phyloP scores from a whole-genome alignment of 2,329 filamentous ascomycete species.

The Huntiella abstrusa region DNA sequence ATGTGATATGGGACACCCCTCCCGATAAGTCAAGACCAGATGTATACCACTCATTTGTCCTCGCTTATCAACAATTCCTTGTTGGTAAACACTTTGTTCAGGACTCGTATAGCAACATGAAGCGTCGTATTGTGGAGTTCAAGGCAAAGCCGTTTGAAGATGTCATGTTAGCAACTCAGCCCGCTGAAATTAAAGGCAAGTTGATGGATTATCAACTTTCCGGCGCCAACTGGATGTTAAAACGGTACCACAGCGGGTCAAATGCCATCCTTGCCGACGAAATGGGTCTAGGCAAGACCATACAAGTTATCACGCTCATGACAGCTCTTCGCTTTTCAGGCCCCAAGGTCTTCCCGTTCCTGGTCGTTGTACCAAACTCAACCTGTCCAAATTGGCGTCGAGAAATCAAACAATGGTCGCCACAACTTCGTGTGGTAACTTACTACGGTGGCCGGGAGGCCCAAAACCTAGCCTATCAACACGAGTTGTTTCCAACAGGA shows the following conservation, averaged over 20 bases:
- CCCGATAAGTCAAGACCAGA: constrained; percentile 44
- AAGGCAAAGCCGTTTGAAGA: constrained; percentile 41
- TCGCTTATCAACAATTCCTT: constrained; percentile 75
- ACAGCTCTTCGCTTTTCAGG: constrained; percentile 48
- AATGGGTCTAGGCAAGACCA: constrained; percentile 95
- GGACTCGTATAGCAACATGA: constrained; percentile 39
- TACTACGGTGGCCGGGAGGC: constrained; percentile 67
- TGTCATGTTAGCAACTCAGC: constrained; percentile 50
- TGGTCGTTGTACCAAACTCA: constrained; percentile 84
- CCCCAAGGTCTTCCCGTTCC: constrained; percentile 69
- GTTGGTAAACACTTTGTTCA: constrained; percentile 51
- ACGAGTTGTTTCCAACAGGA: constrained; percentile 64
- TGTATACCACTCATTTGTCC: constrained; percentile 60
- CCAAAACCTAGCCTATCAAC: constrained; percentile 57
- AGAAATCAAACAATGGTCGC: constrained; percentile 88
- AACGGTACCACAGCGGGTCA: constrained; percentile 63
- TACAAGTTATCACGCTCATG: constrained; percentile 75
- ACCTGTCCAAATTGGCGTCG: constrained; percentile 96
- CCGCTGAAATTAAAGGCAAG: constrained; percentile 53
- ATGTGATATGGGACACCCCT: constrained; percentile 74
- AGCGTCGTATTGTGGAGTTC: constrained; percentile 47
- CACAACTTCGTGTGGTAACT: constrained; percentile 69
- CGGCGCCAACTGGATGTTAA: constrained; percentile 87
- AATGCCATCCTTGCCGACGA: constrained; percentile 91
- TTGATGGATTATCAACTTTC: constrained; percentile 90